phyloP scores from a whole-genome alignment of 306 rosid genomes.

The Quercus mongolica region DNA sequence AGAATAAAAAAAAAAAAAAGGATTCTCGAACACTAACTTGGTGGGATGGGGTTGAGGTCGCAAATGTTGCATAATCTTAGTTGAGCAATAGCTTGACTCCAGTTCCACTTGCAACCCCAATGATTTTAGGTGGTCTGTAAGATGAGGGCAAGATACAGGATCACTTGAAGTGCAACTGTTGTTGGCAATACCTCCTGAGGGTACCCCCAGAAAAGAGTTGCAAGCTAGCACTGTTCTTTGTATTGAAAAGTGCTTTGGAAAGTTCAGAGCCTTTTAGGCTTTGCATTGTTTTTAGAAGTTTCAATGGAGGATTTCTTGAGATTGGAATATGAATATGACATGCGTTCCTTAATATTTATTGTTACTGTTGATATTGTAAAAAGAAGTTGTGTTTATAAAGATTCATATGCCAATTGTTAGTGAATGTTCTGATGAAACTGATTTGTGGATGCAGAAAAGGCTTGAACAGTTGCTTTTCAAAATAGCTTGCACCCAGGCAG shows the following conservation, averaged over 20 bases:
- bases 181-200: conserved; percentile 69
- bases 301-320: neutral
- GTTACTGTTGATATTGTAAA: neutral
- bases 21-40: no score
- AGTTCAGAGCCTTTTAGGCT: neutral
- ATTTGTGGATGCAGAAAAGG: conserved; percentile 59
- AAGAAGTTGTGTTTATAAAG: neutral
- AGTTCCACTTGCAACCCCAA: no score
- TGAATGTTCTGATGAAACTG: conserved; percentile 1
- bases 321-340: neutral
- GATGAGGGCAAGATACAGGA: conserved; percentile 56
- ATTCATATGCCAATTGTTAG: neutral
- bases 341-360: neutral
- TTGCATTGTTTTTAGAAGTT: neutral
- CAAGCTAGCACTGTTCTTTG: conserved; percentile 33
- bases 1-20: no score
- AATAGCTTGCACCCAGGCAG: conserved; percentile 80
- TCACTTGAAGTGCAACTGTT: conserved; percentile 79
- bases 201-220: conserved; percentile 71
- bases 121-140: no score
- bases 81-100: no score
- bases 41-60: no score
- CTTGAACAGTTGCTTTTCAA: conserved; percentile 51
- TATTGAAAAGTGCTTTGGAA: neutral
- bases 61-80: no score